Conservation (phyloP, 345 rosid genomes). For the Euphorbia tirucalli region DNA sequence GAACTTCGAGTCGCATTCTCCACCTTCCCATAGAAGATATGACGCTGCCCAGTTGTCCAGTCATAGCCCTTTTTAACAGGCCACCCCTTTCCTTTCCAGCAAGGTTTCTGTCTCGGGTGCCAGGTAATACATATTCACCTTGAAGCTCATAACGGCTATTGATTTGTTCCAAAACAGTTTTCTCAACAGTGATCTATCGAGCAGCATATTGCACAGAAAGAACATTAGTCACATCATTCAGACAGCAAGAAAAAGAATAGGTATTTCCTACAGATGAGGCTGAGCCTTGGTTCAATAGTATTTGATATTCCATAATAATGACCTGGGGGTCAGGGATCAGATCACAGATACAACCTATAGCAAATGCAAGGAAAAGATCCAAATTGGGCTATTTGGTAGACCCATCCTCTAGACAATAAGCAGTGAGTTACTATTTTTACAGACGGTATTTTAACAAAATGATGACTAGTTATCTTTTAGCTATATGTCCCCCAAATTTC, state of each 20-base stretch:
- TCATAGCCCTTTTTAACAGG: constrained; percentile 85
- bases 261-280: not conserved
- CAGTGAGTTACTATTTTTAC: not conserved
- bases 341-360: not conserved
- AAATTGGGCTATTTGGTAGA: not conserved
- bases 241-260: not conserved
- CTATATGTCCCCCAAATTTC: too few species aligned
- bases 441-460: too few species aligned
- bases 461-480: too few species aligned
- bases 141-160: constrained; percentile 96
- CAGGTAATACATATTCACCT: constrained; percentile 98
- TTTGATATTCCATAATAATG: not conserved
- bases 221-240: constrained; percentile 30
- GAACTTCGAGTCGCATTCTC: constrained; percentile 99
- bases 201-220: constrained; percentile 12
- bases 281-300: not conserved
- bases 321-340: not conserved
- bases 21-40: constrained; percentile 99
- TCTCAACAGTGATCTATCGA: constrained; percentile 82
- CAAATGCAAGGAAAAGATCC: not conserved
- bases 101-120: constrained; percentile 78
- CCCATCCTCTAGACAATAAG: not conserved
- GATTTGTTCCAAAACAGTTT: constrained; percentile 83
- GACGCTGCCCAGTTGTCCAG: constrained; percentile 90
- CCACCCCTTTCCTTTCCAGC: constrained; percentile 69